Base-by-base conservation (phyloP, 805 yeast species). In the Candida quercuum region DNA sequence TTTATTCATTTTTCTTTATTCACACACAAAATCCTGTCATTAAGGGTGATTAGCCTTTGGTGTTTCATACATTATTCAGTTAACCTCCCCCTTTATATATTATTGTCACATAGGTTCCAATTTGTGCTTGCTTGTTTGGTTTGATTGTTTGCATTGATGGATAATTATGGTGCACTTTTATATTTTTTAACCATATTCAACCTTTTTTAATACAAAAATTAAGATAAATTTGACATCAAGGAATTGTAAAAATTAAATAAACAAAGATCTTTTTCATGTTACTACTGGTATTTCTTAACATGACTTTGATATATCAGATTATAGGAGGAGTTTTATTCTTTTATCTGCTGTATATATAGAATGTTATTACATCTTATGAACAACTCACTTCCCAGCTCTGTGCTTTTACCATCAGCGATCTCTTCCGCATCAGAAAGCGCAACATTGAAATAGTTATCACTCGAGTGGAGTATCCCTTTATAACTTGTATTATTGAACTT, bases 401-500 rank as follows among this genome's bases (percentile, higher is more conserved):
- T 72, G 20, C 66, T 60, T 34, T 63, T 67, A 27, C 74, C 71
- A 41, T 67, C 65, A 3, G 72, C 63, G 25, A 68, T 61, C 55
- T 78, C 81, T 37, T 67, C 72, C 1, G 81, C 76, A 21, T 79
- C 73, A 25, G 74, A 81, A 28, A 89, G 61, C 54, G 85, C 88
- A 24, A 93, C 46, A 51, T 93, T 93, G 91, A 93, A 91, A 63
- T 93, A 93, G 51, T 86, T 85, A 57, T 93, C 99, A 18, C 86
- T 82, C 2, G 95, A 78, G 4, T 79, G 61, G 31, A 93, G 69
- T 16, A 60, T 72, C 1, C 99, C 99, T 41, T 67, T 74, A 60
- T 93, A 93, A 58, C 88, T 95, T 10, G 95, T 84, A 46, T 75
- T 75, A 54, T 88, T 91, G 82, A 96, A 93, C 57, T 93, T 93